These are phyloP conservation scores for Avena atlantica DNA, from an alignment of 176 grass and related monocot species.

Conservation along the genomic window DNA sequence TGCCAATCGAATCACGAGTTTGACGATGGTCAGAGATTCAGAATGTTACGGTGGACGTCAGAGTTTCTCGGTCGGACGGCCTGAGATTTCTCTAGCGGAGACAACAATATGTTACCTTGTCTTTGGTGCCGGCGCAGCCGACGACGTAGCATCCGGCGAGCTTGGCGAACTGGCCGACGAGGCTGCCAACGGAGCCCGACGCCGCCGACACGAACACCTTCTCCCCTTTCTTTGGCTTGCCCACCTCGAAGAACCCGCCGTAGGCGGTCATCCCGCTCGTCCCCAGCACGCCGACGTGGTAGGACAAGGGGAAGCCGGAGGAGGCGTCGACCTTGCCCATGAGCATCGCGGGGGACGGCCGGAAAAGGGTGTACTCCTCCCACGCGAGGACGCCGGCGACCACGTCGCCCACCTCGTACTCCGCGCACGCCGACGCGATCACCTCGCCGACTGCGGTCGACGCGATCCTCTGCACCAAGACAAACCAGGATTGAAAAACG, in stretches of 20 bases:
- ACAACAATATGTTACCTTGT: slow-evolving; percentile 17
- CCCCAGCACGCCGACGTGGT: slow-evolving; percentile 44
- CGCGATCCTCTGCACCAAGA: slow-evolving; percentile 44
- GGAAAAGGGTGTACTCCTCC: slow-evolving; percentile 69
- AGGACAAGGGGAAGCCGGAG: slow-evolving; percentile 38
- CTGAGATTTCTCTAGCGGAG: too few species aligned
- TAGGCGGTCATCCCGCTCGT: slow-evolving; percentile 49
- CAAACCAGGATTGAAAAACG: too few species aligned
- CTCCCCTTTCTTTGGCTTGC: slow-evolving; percentile 10
- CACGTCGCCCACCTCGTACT: slow-evolving; percentile 47
- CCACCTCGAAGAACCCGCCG: slow-evolving; percentile 27
- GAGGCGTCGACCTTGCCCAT: slow-evolving; percentile 26
- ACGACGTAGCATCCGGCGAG: slow-evolving; percentile 61
- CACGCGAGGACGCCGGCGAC: slow-evolving; percentile 58
- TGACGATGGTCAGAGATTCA: too few species aligned
- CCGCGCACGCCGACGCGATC: slow-evolving; percentile 47
- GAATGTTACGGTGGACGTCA: too few species aligned
- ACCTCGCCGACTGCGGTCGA: slow-evolving; percentile 57
- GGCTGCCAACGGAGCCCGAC: slow-evolving; percentile 61
- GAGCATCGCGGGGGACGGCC: not conserved
- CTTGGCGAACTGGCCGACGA: slow-evolving; percentile 77
- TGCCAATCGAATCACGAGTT: not conserved
- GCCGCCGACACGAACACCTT: slow-evolving; percentile 68
- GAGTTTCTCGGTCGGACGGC: too few species aligned
- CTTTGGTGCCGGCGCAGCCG: slow-evolving; percentile 54